A percentile compares a stretch with the other conserved stretches of the same genome.
phyloP scores from a whole-genome alignment of 441 rosid genomes.

The Macaranga tanarius region DNA sequence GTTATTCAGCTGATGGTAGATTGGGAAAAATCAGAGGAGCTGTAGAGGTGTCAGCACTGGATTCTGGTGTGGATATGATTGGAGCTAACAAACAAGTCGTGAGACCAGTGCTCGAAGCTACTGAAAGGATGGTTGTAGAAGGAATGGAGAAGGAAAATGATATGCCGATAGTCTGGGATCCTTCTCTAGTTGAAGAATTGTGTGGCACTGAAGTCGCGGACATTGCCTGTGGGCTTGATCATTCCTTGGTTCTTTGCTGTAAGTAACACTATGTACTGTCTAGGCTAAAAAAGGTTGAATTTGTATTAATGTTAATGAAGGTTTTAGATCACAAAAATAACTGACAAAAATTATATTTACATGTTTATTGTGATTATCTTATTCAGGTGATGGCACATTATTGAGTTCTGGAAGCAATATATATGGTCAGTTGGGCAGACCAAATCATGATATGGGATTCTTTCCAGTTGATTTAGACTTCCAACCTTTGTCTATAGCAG shows the following conservation, averaged over 20 bases:
- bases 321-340: neutral
- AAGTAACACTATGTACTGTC: slow-evolving; percentile 30
- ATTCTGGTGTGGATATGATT: slow-evolving; percentile 32
- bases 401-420: slow-evolving; percentile 79
- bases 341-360: neutral
- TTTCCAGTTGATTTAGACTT: slow-evolving; percentile 47
- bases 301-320: neutral
- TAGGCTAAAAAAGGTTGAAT: neutral
- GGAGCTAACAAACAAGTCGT: slow-evolving; percentile 18
- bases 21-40: slow-evolving; percentile 57
- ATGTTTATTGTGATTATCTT: slow-evolving; percentile 7
- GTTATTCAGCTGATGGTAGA: slow-evolving; percentile 89
- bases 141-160: slow-evolving; percentile 73
- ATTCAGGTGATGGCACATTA: slow-evolving; percentile 63
- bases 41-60: slow-evolving; percentile 51
- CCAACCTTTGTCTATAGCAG: slow-evolving; percentile 42
- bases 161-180: slow-evolving; percentile 89
- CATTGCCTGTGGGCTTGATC: slow-evolving; percentile 85
- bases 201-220: slow-evolving; percentile 49
- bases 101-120: slow-evolving; percentile 43
- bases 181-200: slow-evolving; percentile 62
- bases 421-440: slow-evolving; percentile 81
- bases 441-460: slow-evolving; percentile 54
- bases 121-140: slow-evolving; percentile 63
- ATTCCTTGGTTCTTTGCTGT: slow-evolving; percentile 80